Conservation (phyloP, 2,329 filamentous ascomycete species). For the Clathrospora elynae region DNA sequence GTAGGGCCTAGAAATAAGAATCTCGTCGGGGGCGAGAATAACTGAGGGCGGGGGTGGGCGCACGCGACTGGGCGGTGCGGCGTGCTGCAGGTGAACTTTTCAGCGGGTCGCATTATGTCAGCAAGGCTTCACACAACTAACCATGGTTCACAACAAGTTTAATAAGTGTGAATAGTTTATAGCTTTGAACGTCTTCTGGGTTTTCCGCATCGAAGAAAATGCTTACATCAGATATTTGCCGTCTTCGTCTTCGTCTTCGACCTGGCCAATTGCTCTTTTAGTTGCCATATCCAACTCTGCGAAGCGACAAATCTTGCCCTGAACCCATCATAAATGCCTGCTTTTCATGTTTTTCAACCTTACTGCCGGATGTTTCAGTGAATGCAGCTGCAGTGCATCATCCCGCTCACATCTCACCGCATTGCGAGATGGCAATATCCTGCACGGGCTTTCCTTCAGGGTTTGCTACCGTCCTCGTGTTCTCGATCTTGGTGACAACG, state of each 20-base stretch:
- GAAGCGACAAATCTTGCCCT: no score
- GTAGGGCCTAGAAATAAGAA: neutral
- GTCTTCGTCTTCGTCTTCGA: no score
- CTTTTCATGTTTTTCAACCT: neutral
- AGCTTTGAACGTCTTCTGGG: no score
- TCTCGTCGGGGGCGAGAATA: conserved; percentile 15
- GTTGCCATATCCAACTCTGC: no score
- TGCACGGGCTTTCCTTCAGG: conserved; percentile 79
- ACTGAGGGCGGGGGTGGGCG: conserved; percentile 19
- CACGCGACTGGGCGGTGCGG: conserved; percentile 19
- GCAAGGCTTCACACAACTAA: no score
- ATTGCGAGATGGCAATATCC: conserved; percentile 83
- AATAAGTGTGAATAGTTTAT: no score
- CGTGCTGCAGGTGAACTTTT: conserved; percentile 14
- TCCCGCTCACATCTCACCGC: conserved; percentile 89
- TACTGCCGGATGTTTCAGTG: neutral
- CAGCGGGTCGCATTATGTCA: conserved; percentile 21
- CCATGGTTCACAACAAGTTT: no score
- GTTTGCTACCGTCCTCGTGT: conserved; percentile 69
- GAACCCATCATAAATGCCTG: no score
- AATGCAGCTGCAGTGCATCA: no score
- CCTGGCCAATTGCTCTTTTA: no score
- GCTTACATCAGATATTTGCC: no score
- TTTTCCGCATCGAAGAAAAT: no score
- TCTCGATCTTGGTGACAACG: conserved; percentile 89